Conservation (phyloP, 257 asterid species). For the Leonotis leonurus region DNA sequence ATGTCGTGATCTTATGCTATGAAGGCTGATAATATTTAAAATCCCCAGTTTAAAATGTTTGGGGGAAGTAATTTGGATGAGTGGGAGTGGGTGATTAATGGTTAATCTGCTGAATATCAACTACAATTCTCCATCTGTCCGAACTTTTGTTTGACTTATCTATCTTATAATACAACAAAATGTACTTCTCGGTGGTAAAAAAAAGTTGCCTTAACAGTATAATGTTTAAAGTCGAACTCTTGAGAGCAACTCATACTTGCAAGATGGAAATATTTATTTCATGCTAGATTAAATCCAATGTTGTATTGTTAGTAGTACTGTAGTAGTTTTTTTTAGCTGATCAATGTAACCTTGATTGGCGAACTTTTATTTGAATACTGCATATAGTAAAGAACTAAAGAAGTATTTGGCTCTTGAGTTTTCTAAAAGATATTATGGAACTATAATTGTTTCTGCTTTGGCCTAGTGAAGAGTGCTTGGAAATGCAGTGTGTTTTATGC, state of each 20-base stretch:
- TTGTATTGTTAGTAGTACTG: no score
- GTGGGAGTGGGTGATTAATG: no score
- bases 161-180: background rate
- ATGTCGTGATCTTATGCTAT: no score
- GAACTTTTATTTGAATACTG: background rate
- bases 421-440: background rate
- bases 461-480: background rate
- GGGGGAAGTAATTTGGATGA: no score
- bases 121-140: background rate
- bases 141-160: background rate
- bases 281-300: background rate
- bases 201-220: background rate
- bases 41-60: no score
- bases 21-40: background rate
- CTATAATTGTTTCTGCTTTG: background rate
- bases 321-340: background rate
- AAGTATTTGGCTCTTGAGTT: background rate
- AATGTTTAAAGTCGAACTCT: background rate
- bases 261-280: background rate
- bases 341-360: background rate
- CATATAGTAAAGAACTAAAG: background rate
- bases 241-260: background rate
- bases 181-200: background rate
- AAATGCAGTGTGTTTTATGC: background rate
- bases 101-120: no score